Base-by-base conservation (phyloP, 352 stramenopile genomes). In the Phytophthora constricta region DNA sequence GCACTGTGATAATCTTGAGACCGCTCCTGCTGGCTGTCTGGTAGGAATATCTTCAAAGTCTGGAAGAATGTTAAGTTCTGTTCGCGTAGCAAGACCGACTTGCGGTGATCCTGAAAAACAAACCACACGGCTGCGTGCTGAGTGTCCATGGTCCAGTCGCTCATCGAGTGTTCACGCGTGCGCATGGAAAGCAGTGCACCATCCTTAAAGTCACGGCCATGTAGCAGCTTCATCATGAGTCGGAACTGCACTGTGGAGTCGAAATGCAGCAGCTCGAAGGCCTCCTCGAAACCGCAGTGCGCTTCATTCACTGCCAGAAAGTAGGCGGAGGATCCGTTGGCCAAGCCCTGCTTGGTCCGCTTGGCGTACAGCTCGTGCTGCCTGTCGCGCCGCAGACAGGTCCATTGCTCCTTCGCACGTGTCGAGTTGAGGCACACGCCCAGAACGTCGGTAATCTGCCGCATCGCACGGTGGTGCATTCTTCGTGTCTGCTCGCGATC, bases 81-180 rank as follows among this genome's bases (percentile, higher is more conserved):
- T 54, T 89, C 74, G 26, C 76, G 74, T 41, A 79, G 66, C 45
- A 88, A 51, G 14, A 87, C 60, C 2, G 82, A 72, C 53, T 84
- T 86, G 42, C 77, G 70, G 33, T 76, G 65, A 34, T 84, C 81
- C 52, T 87, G 82, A 41, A 89, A 73, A 13, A 68, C 61, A 25
- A 91, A 86, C 79, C 79, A 86, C n/a, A 91, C 59, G 33, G 80
- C 78, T n/a, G 79, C 73, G 47, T 89, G 82, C 46, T 89, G 74
- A 8, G 72, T 86, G 54, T 84, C 65, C 39, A 68, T 52, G 27
- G 73, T 70, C 74, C 60, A 73, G 46, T 82, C 60, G 37, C 65
- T 68, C 42, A 76, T 50, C 3, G 69, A 77, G 20, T 82, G 59
- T 19, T 75, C 68, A 20, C 65, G 70, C 3, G 73, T 70, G 4